Evolutionary conservation across 805 yeast species (phyloP).

Genomic region (Cephaloascus albidus): DNA sequence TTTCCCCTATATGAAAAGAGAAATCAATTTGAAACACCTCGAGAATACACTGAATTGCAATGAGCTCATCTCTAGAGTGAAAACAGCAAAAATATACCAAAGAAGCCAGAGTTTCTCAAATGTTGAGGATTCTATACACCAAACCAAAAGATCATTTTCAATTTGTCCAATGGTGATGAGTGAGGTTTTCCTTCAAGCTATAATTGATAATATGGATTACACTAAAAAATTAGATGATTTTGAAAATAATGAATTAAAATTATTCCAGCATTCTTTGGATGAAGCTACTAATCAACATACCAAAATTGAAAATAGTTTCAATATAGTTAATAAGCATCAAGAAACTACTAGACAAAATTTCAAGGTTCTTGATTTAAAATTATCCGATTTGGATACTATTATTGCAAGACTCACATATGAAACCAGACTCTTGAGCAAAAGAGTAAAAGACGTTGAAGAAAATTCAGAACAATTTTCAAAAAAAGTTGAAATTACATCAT

Average conservation of each 20-base stretch:
- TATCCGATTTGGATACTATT: slow-evolving; percentile 42
- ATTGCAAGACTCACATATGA: slow-evolving; percentile 61
- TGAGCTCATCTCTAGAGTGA: slow-evolving; percentile 1
- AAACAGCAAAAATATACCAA: slow-evolving; percentile 6
- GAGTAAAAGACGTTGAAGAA: slow-evolving; percentile 62
- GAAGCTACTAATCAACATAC: neutral
- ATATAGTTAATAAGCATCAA: neutral
- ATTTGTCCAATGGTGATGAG: neutral
- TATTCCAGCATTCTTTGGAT: neutral
- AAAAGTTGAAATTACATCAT: slow-evolving; percentile 21
- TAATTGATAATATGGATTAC: neutral
- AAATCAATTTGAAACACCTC: slow-evolving; percentile 17
- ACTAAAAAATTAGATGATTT: neutral
- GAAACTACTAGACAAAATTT: slow-evolving; percentile 6
- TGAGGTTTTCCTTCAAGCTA: neutral
- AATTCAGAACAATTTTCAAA: slow-evolving; percentile 21
- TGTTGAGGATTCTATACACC: slow-evolving; percentile 6
- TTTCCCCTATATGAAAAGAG: slow-evolving; percentile 23
- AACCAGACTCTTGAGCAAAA: slow-evolving; percentile 44
- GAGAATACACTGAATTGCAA: slow-evolving; percentile 11
- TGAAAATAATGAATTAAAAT: neutral
- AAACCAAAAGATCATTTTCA: too few relatives aligned
- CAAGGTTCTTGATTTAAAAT: slow-evolving; percentile 24
- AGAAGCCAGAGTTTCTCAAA: slow-evolving; percentile 23
- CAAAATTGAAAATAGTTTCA: neutral